Conservation (phyloP, 2,329 filamentous ascomycete species). For the Microsporum ferrugineum region DNA sequence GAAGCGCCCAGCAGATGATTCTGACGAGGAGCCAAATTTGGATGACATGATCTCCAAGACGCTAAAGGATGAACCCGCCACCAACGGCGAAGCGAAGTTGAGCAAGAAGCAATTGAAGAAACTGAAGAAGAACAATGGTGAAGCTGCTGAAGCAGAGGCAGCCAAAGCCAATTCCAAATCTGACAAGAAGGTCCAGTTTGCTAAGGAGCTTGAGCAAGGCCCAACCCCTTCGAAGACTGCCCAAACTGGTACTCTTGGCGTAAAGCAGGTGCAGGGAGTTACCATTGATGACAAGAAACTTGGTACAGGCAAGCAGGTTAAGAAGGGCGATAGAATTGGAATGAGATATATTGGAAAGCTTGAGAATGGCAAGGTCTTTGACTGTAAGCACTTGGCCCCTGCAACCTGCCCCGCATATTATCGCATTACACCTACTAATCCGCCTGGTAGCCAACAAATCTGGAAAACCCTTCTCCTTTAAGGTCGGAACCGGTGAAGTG, state of each 20-base stretch:
- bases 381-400: conserved; percentile 52
- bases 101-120: conserved; percentile 98
- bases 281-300: conserved; percentile 92
- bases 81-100: conserved; percentile 52
- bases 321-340: conserved; percentile 79
- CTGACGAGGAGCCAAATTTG: conserved; percentile 52
- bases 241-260: conserved; percentile 48
- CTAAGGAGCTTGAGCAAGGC: conserved; percentile 96
- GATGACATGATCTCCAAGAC: conserved; percentile 78
- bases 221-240: conserved; percentile 59
- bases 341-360: conserved; percentile 99
- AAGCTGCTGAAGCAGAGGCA: conserved; percentile 50
- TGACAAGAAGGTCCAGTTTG: conserved; percentile 97
- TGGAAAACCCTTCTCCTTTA: conserved; percentile 94
- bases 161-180: conserved; percentile 48
- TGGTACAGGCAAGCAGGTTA: conserved; percentile 70
- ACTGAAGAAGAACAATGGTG: conserved; percentile 95
- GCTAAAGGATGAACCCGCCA: conserved; percentile 38
- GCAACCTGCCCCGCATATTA: background rate
- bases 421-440: conserved; percentile 5
- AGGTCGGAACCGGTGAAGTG: conserved; percentile 85
- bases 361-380: conserved; percentile 86
- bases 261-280: conserved; percentile 77
- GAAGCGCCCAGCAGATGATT: conserved; percentile 72
- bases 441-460: conserved; percentile 75